Conservation (phyloP, 2,329 filamentous ascomycete species). For the Phyllosticta ampelicida region DNA sequence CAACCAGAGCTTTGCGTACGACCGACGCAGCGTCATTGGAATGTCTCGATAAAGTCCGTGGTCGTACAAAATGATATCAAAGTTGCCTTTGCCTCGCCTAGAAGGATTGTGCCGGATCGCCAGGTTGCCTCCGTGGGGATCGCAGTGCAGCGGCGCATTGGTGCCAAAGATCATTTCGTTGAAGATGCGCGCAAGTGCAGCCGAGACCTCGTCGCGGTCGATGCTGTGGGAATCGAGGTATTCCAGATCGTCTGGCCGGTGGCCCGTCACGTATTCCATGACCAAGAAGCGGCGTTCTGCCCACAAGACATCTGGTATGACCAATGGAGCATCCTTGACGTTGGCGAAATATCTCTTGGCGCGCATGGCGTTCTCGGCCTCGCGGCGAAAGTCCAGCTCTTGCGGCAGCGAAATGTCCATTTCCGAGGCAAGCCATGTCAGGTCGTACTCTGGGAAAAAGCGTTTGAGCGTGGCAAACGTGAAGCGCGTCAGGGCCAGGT, state of each 20-base stretch:
- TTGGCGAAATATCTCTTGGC: constrained; percentile 71
- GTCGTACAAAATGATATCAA: constrained; percentile 93
- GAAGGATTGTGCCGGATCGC: constrained; percentile 69
- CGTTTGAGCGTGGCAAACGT: constrained; percentile 82
- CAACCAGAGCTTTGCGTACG: constrained; percentile 95
- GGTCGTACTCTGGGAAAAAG: constrained; percentile 95
- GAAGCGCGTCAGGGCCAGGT: constrained; percentile 75
- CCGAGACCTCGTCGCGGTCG: constrained; percentile 89
- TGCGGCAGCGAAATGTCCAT: constrained; percentile 86
- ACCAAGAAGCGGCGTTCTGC: constrained; percentile 81
- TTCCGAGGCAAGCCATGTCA: constrained; percentile 89
- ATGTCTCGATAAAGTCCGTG: constrained; percentile 95
- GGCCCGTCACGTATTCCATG: constrained; percentile 86
- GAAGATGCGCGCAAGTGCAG: constrained; percentile 81
- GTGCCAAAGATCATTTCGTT: constrained; percentile 99
- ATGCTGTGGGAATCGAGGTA: constrained; percentile 81
- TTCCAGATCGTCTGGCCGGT: constrained; percentile 75
- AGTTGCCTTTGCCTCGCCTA: constrained; percentile 55
- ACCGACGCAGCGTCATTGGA: constrained; percentile 62
- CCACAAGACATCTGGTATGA: constrained; percentile 86
- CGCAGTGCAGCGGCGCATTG: constrained; percentile 83
- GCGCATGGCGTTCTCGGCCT: constrained; percentile 72
- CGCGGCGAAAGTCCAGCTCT: constrained; percentile 80
- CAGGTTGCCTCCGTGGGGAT: constrained; percentile 93
- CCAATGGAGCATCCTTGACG: constrained; percentile 63